phyloP scores from a whole-genome alignment of 306 rosid species.

The Prunus dulcis region DNA sequence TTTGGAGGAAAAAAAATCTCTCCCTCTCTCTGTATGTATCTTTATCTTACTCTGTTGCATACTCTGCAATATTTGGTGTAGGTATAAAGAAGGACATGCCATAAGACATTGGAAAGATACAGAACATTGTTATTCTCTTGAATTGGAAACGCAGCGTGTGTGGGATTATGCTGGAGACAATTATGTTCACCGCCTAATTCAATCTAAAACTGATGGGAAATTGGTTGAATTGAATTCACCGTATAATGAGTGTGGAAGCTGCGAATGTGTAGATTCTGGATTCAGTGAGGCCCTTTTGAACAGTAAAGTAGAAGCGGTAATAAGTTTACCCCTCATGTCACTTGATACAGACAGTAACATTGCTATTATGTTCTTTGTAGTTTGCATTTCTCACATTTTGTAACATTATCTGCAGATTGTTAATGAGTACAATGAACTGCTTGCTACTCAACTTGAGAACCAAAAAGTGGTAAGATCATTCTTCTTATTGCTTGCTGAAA shows the following conservation, averaged over 20 bases:
- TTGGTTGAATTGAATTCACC: constrained; percentile 82
- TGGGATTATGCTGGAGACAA: constrained; percentile 98
- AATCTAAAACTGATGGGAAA: constrained; percentile 93
- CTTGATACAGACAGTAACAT: constrained; percentile 1
- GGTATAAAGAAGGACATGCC: constrained; percentile 93
- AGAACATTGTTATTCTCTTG: constrained; percentile 90
- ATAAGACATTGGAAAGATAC: constrained; percentile 93
- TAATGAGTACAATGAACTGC: constrained; percentile 86
- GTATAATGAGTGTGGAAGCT: constrained; percentile 59
- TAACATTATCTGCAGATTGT: constrained; percentile 61
- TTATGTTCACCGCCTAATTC: constrained; percentile 91
- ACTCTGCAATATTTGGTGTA: constrained; percentile 27
- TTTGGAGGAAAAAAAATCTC: background rate
- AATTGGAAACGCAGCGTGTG: constrained; percentile 87
- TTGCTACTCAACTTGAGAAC: constrained; percentile 85
- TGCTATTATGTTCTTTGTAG: constrained; percentile 10
- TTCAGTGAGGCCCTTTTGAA: constrained; percentile 73
- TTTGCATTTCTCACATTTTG: constrained; percentile 14
- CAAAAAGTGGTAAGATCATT: constrained; percentile 67
- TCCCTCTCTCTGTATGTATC: background rate
- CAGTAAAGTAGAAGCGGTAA: constrained; percentile 96
- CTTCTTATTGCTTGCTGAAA: background rate
- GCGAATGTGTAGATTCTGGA: constrained; percentile 67
- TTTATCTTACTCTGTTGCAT: background rate
- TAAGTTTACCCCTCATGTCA: constrained; percentile 23